Conservation (phyloP, 768 basidiomycete species). For the Psilocybe sp. region DNA sequence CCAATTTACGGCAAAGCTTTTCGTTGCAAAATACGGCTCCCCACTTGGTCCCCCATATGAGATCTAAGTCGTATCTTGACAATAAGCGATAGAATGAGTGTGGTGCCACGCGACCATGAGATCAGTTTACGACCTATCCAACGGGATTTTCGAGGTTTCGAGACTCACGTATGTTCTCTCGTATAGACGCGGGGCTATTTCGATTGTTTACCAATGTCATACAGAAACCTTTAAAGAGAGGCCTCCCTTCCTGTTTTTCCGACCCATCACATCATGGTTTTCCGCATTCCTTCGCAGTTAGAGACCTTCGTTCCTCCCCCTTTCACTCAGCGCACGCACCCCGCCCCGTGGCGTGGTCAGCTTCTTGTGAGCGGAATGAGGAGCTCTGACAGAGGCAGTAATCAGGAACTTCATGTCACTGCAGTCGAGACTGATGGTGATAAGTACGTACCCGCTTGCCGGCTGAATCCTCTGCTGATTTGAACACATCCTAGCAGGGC, state of each 20-base stretch:
- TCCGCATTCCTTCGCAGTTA: constrained; percentile 60
- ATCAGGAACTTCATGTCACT: constrained; percentile 54
- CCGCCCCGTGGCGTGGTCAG: constrained; percentile 56
- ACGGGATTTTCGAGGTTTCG: constrained; percentile 2
- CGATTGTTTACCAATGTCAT: constrained; percentile 13
- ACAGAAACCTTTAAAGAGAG: constrained; percentile 39
- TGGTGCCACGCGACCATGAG: constrained; percentile 30
- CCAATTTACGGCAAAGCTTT: constrained; percentile 8
- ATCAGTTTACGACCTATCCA: constrained; percentile 10
- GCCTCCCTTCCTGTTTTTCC: constrained; percentile 24
- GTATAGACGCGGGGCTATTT: constrained; percentile 11
- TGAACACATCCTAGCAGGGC: constrained; percentile 37
- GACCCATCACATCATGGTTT: constrained; percentile 46
- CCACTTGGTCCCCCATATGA: constrained; percentile 18
- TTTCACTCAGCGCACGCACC: constrained; percentile 38
- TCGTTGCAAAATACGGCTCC: constrained; percentile 2
- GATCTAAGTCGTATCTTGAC: constrained; percentile 27
- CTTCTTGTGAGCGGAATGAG: constrained; percentile 50
- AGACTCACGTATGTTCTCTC: constrained; percentile 7
- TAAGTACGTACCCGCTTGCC: constrained; percentile 43
- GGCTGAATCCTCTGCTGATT: constrained; percentile 22
- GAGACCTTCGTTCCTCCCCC: constrained; percentile 58
- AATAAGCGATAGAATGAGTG: constrained; percentile 25
- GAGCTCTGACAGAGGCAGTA: constrained; percentile 42
- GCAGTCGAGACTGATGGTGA: constrained; percentile 73